Percentiles rank a stretch among this genome's conserved stretches.
phyloP scores from a whole-genome alignment of 495 filamentous ascomycete species.

The Podospora bellae-mahoneyi region DNA sequence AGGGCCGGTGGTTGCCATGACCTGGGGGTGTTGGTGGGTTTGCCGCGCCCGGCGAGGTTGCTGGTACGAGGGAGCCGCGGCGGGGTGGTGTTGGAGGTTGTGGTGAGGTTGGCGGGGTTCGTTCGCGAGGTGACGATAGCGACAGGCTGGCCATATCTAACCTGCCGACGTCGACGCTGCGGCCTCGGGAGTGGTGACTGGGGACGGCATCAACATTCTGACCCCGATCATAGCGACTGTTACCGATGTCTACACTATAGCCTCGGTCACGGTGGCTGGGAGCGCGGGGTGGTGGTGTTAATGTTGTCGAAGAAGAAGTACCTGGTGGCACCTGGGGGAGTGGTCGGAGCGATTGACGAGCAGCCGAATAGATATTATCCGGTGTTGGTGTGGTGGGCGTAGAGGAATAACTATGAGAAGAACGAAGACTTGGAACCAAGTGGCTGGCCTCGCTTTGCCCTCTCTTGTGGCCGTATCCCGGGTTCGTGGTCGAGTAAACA shows the following conservation, averaged over 20 bases:
- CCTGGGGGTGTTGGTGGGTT: constrained; percentile 26
- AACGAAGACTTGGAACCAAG: constrained; percentile 40
- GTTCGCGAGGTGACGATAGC: constrained; percentile 31
- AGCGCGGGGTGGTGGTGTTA: constrained; percentile 22
- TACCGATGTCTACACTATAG: constrained; percentile 50
- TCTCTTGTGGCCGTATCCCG: constrained; percentile 59
- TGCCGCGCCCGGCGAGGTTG: not conserved
- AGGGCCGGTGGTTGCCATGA: constrained; percentile 21
- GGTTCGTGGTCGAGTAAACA: constrained; percentile 42
- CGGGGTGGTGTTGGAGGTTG: not conserved
- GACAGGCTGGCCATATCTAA: constrained; percentile 49
- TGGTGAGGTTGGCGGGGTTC: constrained; percentile 28
- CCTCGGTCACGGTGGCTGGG: constrained; percentile 41
- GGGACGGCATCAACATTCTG: not conserved
- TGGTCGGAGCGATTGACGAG: constrained; percentile 73
- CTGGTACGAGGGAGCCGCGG: not conserved
- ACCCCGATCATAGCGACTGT: constrained; percentile 33
- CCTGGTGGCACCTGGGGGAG: constrained; percentile 62
- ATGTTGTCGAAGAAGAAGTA: constrained; percentile 6
- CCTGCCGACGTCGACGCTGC: constrained; percentile 51
- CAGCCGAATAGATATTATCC: constrained; percentile 61
- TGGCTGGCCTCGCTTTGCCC: constrained; percentile 68
- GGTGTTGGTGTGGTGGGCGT: constrained; percentile 50
- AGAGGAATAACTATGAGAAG: constrained; percentile 39
- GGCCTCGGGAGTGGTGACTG: constrained; percentile 23